Conservation (phyloP, 192 early-diverging fungal genomes). For the Rhizoclosmatium globosum region DNA sequence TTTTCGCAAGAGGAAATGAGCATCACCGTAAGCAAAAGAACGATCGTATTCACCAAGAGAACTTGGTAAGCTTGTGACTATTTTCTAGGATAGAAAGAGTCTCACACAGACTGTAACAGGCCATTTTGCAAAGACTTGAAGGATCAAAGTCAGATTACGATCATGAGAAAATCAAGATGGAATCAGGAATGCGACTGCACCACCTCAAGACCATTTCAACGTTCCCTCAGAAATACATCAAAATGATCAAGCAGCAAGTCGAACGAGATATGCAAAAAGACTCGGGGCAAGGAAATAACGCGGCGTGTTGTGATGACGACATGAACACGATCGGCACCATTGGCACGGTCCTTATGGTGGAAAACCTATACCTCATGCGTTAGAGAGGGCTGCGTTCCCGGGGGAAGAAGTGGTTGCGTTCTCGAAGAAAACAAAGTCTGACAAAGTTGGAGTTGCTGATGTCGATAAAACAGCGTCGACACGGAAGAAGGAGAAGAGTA, state of each 20-base stretch:
- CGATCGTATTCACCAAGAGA: constrained; percentile 16
- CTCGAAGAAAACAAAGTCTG: not conserved
- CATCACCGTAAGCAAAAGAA: not conserved
- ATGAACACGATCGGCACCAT: constrained; percentile 13
- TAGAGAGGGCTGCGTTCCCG: constrained; percentile 9
- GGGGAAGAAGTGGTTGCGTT: not conserved
- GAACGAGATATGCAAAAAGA: not conserved
- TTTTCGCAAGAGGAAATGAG: not conserved
- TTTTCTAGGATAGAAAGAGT: not conserved
- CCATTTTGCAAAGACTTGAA: constrained; percentile 11
- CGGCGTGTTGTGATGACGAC: not conserved
- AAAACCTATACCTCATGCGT: not conserved
- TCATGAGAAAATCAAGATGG: not conserved
- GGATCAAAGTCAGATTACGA: constrained; percentile 13
- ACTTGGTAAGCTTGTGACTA: constrained; percentile 4
- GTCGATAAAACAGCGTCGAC: not conserved
- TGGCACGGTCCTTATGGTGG: constrained; percentile 21
- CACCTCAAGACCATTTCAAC: not conserved
- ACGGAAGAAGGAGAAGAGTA: not conserved
- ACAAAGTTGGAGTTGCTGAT: not conserved
- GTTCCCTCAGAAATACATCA: constrained; percentile 9
- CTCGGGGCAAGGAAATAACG: not conserved
- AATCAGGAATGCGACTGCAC: constrained; percentile 1
- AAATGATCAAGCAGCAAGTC: constrained; percentile 4
- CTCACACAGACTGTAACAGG: not conserved